Percentiles rank a stretch among this genome's conserved stretches.
Conservation (phyloP, 129 eudicot genomes). For the Chrysanthemum lavandulifolium region DNA sequence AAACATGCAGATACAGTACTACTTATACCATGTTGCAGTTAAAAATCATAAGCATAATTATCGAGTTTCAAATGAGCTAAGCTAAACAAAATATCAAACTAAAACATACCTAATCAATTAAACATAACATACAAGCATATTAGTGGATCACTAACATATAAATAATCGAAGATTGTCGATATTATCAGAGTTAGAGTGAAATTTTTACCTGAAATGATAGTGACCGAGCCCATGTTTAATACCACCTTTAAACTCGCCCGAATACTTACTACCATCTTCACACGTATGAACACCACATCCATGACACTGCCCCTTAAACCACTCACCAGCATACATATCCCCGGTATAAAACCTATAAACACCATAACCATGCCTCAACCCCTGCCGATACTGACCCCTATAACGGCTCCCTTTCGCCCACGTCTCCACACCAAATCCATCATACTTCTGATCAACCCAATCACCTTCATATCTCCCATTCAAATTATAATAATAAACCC, state of each 20-base stretch:
- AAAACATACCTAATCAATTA: neutral
- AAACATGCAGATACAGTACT: neutral
- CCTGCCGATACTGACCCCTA: constrained; percentile 74
- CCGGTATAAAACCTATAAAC: constrained; percentile 76
- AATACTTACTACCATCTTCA: constrained; percentile 73
- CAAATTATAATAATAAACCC: constrained; percentile 69
- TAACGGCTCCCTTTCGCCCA: constrained; percentile 86
- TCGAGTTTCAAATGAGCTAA: neutral
- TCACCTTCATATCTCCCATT: constrained; percentile 93
- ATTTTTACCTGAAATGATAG: constrained; percentile 76
- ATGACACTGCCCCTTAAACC: constrained; percentile 86
- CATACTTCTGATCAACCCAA: constrained; percentile 86
- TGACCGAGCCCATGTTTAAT: constrained; percentile 88
- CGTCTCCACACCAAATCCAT: constrained; percentile 85
- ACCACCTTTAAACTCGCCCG: constrained; percentile 75
- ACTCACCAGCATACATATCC: constrained; percentile 74
- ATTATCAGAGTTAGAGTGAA: neutral
- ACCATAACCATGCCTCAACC: constrained; percentile 79
- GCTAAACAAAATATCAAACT: neutral
- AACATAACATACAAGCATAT: neutral
- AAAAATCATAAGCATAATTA: constrained; percentile 6
- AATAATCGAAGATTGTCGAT: neutral
- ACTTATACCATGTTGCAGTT: neutral
- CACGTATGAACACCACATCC: constrained; percentile 79
- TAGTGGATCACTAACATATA: constrained; percentile 1